phyloP scores from a whole-genome alignment of 768 basidiomycete genomes.

The Exsudoporus frostii region DNA sequence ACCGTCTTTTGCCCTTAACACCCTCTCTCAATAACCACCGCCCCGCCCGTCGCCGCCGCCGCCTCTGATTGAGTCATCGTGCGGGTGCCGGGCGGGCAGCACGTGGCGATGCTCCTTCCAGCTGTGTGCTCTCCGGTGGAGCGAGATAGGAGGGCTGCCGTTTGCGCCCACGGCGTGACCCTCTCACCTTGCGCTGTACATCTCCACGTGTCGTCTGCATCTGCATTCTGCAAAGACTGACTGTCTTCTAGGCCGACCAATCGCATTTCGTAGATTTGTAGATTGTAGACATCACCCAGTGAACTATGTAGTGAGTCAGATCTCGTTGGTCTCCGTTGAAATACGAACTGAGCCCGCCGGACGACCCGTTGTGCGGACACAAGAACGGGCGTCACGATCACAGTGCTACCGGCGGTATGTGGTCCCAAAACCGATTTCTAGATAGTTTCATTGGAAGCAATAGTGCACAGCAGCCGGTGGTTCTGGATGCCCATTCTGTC shows the following conservation, averaged over 20 bases:
- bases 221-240: too few species aligned
- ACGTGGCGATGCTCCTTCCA: not conserved
- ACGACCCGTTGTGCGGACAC: not conserved
- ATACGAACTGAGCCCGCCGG: not conserved
- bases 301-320: too few species aligned
- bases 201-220: too few species aligned
- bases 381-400: not conserved
- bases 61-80: not conserved
- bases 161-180: not conserved
- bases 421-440: not conserved
- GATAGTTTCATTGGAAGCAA: not conserved
- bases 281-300: not conserved
- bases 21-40: too few species aligned
- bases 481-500: not conserved
- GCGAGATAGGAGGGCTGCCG: too few species aligned
- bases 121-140: too few species aligned
- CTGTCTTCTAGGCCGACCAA: too few species aligned
- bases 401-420: not conserved
- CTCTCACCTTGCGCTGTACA: slow-evolving; percentile 1
- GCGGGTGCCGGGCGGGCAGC: not conserved
- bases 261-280: not conserved
- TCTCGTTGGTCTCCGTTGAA: not conserved
- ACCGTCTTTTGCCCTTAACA: too few species aligned
- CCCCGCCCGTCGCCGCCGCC: not conserved
- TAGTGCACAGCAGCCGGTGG: not conserved